phyloP scores from a whole-genome alignment of 495 filamentous ascomycete species.

The Aspergillus campestris region DNA sequence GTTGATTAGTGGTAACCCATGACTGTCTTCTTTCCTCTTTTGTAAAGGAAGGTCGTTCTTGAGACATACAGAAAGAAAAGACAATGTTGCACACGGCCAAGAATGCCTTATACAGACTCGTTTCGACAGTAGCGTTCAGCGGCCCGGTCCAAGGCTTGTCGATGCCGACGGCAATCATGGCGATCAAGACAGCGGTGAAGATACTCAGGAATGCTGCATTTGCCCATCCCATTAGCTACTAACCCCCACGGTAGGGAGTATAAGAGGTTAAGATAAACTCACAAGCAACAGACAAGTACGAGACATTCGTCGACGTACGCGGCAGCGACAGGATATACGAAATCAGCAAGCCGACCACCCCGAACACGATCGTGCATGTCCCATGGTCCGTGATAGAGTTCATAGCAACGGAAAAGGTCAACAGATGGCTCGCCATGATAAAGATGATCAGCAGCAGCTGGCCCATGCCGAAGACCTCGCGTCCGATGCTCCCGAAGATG shows the following conservation, averaged over 20 bases:
- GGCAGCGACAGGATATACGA: conserved; percentile 56
- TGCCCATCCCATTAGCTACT: background rate
- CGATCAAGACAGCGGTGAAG: conserved; percentile 47
- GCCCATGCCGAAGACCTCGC: conserved; percentile 52
- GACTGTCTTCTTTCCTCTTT: too few species aligned
- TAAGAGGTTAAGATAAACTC: conserved; percentile 4
- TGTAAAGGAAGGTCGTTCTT: background rate
- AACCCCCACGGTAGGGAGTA: too few species aligned
- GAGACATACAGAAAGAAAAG: conserved; percentile 49
- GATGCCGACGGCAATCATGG: conserved; percentile 64
- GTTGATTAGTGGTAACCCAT: background rate
- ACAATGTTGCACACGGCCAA: conserved; percentile 65
- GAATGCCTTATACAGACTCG: conserved; percentile 35
- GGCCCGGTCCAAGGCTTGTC: conserved; percentile 22
- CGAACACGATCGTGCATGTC: conserved; percentile 60
- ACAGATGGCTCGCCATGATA: conserved; percentile 64
- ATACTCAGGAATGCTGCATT: conserved; percentile 23
- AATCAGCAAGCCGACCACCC: conserved; percentile 53
- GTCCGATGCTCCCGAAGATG: conserved; percentile 53
- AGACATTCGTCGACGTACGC: conserved; percentile 50
- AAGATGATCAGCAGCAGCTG: conserved; percentile 59
- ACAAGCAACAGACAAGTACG: conserved; percentile 54
- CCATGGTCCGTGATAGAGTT: conserved; percentile 55
- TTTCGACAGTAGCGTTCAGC: conserved; percentile 22
- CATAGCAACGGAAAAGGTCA: conserved; percentile 66